Evolutionary conservation across 2,329 filamentous ascomycete species (phyloP).

Genomic region (Penicillium paneum): DNA sequence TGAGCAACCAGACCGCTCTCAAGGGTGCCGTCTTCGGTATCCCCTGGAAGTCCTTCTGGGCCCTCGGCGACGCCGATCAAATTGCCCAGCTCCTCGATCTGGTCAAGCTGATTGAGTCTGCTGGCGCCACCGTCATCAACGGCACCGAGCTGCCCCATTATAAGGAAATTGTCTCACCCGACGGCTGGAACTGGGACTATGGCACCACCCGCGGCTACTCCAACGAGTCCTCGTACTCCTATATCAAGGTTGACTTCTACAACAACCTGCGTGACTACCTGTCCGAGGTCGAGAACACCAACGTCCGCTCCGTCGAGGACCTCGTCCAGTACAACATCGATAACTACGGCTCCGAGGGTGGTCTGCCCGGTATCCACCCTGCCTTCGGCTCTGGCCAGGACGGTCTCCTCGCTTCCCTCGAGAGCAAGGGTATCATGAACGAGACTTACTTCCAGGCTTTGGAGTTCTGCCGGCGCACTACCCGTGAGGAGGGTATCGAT

Average conservation of each 20-base stretch:
- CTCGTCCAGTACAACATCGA: conserved; percentile 62
- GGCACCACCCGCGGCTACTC: conserved; percentile 59
- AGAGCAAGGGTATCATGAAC: conserved; percentile 59
- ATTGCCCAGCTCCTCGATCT: conserved; percentile 51
- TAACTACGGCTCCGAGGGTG: conserved; percentile 66
- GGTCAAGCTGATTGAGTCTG: conserved; percentile 54
- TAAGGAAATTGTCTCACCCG: conserved; percentile 59
- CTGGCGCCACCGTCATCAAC: conserved; percentile 67
- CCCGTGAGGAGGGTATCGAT: conserved; percentile 66
- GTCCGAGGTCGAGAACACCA: conserved; percentile 59
- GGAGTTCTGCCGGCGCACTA: conserved; percentile 56
- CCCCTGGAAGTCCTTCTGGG: conserved; percentile 71
- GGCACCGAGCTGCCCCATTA: conserved; percentile 65
- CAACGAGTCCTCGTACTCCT: conserved; percentile 73
- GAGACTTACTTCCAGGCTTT: conserved; percentile 67
- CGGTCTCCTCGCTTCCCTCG: conserved; percentile 62
- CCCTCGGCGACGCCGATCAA: conserved; percentile 56
- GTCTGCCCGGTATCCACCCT: conserved; percentile 57
- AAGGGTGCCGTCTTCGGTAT: conserved; percentile 65
- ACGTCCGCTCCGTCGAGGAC: conserved; percentile 59
- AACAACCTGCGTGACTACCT: conserved; percentile 65
- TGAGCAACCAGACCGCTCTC: conserved; percentile 55
- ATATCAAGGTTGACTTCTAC: conserved; percentile 62
- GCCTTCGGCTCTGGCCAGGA: conserved; percentile 71
- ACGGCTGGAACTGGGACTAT: conserved; percentile 74